Conservation (phyloP, 495 filamentous ascomycete species). For the Penicillium pulvis region DNA sequence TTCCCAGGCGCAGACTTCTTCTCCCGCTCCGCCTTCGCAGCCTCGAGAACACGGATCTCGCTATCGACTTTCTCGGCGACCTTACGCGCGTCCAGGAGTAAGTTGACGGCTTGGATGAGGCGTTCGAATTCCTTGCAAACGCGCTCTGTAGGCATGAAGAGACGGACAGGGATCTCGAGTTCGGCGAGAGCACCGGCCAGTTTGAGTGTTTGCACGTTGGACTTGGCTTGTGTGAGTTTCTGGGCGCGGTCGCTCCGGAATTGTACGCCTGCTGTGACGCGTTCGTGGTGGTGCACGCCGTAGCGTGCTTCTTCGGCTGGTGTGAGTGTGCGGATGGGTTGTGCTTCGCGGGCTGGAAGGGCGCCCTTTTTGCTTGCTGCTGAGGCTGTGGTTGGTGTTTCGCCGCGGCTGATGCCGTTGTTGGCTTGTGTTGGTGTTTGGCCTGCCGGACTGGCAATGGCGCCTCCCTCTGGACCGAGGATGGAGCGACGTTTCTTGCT, state of each 20-base stretch:
- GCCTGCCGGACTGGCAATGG: slow-evolving; percentile 47
- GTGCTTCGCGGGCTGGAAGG: slow-evolving; percentile 36
- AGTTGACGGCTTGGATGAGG: slow-evolving; percentile 71
- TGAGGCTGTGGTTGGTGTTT: slow-evolving; percentile 40
- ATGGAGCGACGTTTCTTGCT: slow-evolving; percentile 77
- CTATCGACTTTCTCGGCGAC: slow-evolving; percentile 80
- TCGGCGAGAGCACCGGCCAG: slow-evolving; percentile 77
- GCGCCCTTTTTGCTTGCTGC: slow-evolving; percentile 58
- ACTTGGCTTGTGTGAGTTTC: slow-evolving; percentile 82
- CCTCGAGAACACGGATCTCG: slow-evolving; percentile 74
- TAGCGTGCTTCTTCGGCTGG: slow-evolving; percentile 74
- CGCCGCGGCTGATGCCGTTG: slow-evolving; percentile 33
- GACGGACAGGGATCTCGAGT: slow-evolving; percentile 72
- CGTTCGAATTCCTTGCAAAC: slow-evolving; percentile 81
- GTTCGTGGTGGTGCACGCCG: slow-evolving; percentile 85
- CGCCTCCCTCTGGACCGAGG: slow-evolving; percentile 57
- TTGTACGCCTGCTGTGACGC: slow-evolving; percentile 68
- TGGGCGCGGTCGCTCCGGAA: slow-evolving; percentile 85
- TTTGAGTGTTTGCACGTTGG: slow-evolving; percentile 75
- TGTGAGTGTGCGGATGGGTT: slow-evolving; percentile 67
- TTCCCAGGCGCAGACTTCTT: slow-evolving; percentile 30
- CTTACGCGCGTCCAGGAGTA: slow-evolving; percentile 81
- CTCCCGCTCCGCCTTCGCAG: slow-evolving; percentile 63
- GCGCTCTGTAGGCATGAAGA: slow-evolving; percentile 82
- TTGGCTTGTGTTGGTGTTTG: slow-evolving; percentile 49